Conservation (phyloP, 805 yeast genomes). For the Starmerella tilneyi region DNA sequence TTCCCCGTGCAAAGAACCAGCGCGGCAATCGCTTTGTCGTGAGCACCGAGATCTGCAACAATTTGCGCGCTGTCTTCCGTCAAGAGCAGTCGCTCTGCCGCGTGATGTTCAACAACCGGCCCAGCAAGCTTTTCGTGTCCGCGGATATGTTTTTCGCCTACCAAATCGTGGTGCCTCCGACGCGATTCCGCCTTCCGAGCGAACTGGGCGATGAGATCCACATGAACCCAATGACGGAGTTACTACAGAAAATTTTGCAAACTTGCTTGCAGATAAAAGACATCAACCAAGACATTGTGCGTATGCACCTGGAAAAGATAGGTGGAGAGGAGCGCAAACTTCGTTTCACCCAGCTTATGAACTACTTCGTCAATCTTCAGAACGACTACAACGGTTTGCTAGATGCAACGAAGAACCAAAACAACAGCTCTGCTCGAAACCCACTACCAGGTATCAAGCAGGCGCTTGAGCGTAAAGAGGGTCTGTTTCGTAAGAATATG, state of each 20-base stretch:
- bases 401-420: slow-evolving; percentile 82
- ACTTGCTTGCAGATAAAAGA: slow-evolving; percentile 78
- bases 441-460: slow-evolving; percentile 96
- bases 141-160: slow-evolving; percentile 88
- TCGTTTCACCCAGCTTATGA: slow-evolving; percentile 82
- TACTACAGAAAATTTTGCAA: slow-evolving; percentile 66
- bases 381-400: slow-evolving; percentile 90
- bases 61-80: slow-evolving; percentile 62
- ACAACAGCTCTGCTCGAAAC: slow-evolving; percentile 51
- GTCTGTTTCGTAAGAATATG: slow-evolving; percentile 92
- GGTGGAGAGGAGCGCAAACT: slow-evolving; percentile 58
- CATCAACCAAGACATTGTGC: slow-evolving; percentile 70
- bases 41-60: slow-evolving; percentile 76
- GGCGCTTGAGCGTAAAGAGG: slow-evolving; percentile 96
- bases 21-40: slow-evolving; percentile 76
- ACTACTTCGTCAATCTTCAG: slow-evolving; percentile 87
- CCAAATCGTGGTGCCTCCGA: slow-evolving; percentile 86
- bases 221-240: slow-evolving; percentile 86
- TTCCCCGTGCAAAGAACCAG: slow-evolving; percentile 38
- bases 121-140: slow-evolving; percentile 39
- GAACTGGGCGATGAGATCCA: slow-evolving; percentile 94
- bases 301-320: slow-evolving; percentile 47
- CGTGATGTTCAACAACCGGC: slow-evolving; percentile 74
- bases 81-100: slow-evolving; percentile 60
- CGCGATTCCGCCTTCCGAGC: slow-evolving; percentile 93